Conservation (phyloP, 2,329 filamentous ascomycete genomes). For the Xylariaceae sp. region DNA sequence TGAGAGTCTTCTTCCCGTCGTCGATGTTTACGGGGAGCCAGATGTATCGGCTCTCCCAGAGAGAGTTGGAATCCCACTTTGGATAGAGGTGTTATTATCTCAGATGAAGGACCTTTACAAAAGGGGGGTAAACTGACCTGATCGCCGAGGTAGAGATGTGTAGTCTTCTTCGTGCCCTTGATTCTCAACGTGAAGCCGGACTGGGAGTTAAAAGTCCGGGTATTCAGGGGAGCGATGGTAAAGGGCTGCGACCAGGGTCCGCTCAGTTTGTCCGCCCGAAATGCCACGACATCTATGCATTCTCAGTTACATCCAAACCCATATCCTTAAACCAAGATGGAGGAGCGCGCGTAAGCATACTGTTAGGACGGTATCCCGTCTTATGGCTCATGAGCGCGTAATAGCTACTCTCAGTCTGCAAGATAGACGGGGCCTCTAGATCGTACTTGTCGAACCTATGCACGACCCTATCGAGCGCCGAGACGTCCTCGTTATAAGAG, state of each 20-base stretch:
- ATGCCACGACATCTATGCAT: slow-evolving; percentile 44
- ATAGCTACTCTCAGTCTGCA: slow-evolving; percentile 55
- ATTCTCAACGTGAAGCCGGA: slow-evolving; percentile 46
- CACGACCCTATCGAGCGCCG: slow-evolving; percentile 45
- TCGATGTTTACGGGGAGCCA: slow-evolving; percentile 51
- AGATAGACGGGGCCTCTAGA: slow-evolving; percentile 54
- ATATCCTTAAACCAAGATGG: neutral
- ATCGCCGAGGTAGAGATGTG: slow-evolving; percentile 47
- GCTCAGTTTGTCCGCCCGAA: slow-evolving; percentile 44
- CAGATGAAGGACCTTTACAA: neutral
- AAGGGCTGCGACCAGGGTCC: slow-evolving; percentile 52
- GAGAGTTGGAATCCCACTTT: slow-evolving; percentile 47
- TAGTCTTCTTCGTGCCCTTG: slow-evolving; percentile 42
- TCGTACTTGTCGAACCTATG: slow-evolving; percentile 55
- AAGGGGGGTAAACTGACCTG: slow-evolving; percentile 23
- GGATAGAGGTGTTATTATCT: neutral
- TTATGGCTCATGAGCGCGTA: slow-evolving; percentile 59
- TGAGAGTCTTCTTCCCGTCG: slow-evolving; percentile 44
- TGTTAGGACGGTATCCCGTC: slow-evolving; percentile 58
- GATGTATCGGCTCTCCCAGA: slow-evolving; percentile 53
- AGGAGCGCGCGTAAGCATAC: slow-evolving; percentile 14
- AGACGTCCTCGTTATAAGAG: slow-evolving; percentile 47
- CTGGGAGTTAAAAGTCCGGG: slow-evolving; percentile 47
- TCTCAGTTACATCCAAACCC: neutral
- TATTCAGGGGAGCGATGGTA: slow-evolving; percentile 46